A percentile compares a stretch with the other conserved stretches of the same genome.
These are phyloP conservation scores for Haberlea rhodopensis DNA, from an alignment of 257 asterid species.

Conservation along the genomic window DNA sequence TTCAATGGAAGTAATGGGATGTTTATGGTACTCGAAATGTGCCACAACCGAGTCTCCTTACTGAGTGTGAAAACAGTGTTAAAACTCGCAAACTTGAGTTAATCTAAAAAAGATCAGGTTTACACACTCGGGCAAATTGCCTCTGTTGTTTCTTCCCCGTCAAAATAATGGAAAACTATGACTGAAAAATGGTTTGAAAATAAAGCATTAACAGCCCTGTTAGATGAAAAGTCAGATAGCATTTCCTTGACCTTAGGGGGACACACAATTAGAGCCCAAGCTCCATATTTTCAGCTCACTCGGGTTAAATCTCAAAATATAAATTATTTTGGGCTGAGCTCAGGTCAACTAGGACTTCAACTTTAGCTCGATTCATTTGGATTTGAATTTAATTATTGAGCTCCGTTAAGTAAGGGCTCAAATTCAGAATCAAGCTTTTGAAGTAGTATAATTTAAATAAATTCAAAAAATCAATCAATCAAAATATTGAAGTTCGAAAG, in stretches of 20 bases:
- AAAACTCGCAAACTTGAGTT: background rate
- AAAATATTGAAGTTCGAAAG: background rate
- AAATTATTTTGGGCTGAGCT: background rate
- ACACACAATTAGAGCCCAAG: background rate
- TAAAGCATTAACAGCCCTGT: background rate
- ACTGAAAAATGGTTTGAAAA: background rate
- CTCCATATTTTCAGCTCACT: background rate
- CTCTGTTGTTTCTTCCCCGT: background rate
- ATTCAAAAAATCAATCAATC: background rate
- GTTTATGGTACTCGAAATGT: constrained; percentile 80
- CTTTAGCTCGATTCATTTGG: background rate
- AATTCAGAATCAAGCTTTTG: background rate
- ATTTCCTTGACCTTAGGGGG: no score
- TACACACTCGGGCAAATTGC: background rate
- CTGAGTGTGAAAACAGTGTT: constrained; percentile 34
- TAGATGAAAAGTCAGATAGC: background rate
- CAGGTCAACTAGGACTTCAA: background rate
- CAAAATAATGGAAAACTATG: background rate
- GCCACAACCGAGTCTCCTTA: constrained; percentile 78
- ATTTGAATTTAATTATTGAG: background rate
- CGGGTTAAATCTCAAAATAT: background rate
- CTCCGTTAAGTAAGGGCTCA: background rate
- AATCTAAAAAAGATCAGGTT: background rate
- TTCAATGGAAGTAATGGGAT: constrained; percentile 93
- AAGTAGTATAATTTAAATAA: no score